Conservation (phyloP, 2,329 filamentous ascomycete species). For the Pseudogymnoascus sp. region DNA sequence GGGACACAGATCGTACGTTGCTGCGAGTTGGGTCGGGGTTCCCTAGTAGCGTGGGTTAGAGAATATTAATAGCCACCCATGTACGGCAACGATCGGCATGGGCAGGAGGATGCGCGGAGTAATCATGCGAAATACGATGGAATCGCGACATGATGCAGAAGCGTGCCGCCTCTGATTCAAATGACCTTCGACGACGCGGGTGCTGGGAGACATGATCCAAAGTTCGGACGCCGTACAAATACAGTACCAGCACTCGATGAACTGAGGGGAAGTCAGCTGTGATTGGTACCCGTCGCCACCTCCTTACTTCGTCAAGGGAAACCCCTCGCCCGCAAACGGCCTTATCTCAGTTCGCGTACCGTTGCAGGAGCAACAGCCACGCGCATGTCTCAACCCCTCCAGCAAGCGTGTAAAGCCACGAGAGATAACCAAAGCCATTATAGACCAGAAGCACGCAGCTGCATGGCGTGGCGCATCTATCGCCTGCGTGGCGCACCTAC, state of each 20-base stretch:
- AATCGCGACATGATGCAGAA: background rate
- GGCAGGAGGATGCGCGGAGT: background rate
- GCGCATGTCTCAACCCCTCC: background rate
- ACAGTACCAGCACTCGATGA: background rate
- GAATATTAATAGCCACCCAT: background rate
- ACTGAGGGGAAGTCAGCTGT: slow-evolving; percentile 1
- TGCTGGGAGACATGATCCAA: background rate
- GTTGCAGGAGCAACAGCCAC: background rate
- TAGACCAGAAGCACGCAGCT: background rate
- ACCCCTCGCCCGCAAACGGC: slow-evolving; percentile 1
- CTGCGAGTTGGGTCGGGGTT: background rate
- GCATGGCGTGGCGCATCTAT: background rate
- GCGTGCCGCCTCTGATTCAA: slow-evolving; percentile 2
- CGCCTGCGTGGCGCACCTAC: background rate
- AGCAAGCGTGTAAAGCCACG: background rate
- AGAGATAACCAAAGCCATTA: background rate
- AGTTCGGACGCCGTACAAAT: background rate
- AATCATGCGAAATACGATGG: background rate
- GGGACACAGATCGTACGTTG: background rate
- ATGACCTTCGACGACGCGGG: background rate
- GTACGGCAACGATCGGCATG: background rate
- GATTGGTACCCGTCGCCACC: background rate
- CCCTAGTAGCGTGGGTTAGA: background rate
- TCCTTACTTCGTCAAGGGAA: background rate
- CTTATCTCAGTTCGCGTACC: background rate